Conservation (phyloP, 75 land plant species). For the Adiantum capillusveneris region DNA sequence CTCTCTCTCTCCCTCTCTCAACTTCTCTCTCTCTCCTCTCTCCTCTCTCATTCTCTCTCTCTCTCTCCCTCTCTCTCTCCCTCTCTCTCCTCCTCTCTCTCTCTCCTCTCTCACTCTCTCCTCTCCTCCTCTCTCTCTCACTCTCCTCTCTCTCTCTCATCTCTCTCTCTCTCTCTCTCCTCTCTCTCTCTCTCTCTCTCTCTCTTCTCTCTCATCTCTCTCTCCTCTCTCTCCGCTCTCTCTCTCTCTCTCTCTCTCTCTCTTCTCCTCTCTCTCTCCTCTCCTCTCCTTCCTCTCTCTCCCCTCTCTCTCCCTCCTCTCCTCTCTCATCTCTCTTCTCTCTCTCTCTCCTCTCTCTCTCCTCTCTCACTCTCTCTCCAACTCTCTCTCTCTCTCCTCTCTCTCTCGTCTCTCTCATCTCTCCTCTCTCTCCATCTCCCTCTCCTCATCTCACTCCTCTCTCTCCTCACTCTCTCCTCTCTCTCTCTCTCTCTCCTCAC, state of each 20-base stretch:
- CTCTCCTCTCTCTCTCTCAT: too few species aligned
- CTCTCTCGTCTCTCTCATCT: too few species aligned
- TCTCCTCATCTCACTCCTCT: too few species aligned
- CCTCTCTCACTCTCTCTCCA: too few species aligned
- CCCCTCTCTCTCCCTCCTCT: neutral
- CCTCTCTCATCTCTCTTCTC: too few species aligned
- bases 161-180: neutral
- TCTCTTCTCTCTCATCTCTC: neutral
- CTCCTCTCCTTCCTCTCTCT: neutral
- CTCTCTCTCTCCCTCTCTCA: neutral
- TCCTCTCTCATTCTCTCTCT: slow-evolving; percentile 1
- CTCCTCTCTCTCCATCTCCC: too few species aligned
- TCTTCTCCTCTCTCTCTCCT: neutral
- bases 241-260: neutral
- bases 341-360: too few species aligned
- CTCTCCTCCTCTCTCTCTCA: neutral
- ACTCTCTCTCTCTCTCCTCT: too few species aligned
- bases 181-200: neutral
- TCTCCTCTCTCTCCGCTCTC: neutral
- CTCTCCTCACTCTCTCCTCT: too few species aligned
- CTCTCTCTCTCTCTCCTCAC: too few species aligned
- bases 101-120: neutral
- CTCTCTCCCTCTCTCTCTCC: neutral
- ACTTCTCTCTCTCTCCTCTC: neutral
- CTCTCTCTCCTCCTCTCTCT: neutral